Base-by-base conservation (phyloP, 192 early-diverging fungal species). In the Coemansia sp. region DNA sequence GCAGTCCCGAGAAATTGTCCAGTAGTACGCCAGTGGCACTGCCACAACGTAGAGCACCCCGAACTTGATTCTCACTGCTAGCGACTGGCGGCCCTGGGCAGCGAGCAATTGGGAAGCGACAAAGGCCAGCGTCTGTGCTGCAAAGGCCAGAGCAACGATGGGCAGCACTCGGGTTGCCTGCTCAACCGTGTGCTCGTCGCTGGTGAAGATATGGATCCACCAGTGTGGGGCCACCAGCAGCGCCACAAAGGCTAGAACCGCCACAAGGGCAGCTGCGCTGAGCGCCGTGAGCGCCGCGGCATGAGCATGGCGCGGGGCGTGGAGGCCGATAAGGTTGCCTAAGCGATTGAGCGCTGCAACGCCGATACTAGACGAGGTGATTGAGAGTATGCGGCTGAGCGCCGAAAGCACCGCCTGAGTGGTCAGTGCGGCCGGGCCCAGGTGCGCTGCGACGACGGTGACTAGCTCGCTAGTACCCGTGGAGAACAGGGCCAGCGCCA, bases 261-360 rank as follows among this genome's bases (percentile, higher is more conserved):
- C 59, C 5, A 85, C 28, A 14, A 55, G 51, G 6, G 51, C 51
- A 0, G 51, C 51, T 9, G 51, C 51, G 80, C n/a, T 33, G 18
- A 33, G 66, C 58, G 21, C 60, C 58, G 3, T 43, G 21, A 3
- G 56, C 7, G 10, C 69, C 66, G 45, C 71, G 37, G 53, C 26
- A 39, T 55, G 75, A 24, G 60, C 63, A 35, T 73, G 73, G 18
- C 37, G 56, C n/a, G 28, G 48, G 1, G 73, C 36, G 14, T 60
- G 73, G n/a, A 45, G 60, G 3, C 92, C 92, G 24, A 92, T 79
- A 3, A 91, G 79, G 64, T 90, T 89, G 11, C 91, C 95, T 20
- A 93, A 86, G 14, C 96, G 85, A 58, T 93, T 94, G 10, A 92
- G 86, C 0, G 89, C 85, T 0, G 90, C 92, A 20, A 97, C 85